Evolutionary conservation across 2,329 filamentous ascomycete genomes (phyloP).

Genomic region (Cladosporium oxysporum): DNA sequence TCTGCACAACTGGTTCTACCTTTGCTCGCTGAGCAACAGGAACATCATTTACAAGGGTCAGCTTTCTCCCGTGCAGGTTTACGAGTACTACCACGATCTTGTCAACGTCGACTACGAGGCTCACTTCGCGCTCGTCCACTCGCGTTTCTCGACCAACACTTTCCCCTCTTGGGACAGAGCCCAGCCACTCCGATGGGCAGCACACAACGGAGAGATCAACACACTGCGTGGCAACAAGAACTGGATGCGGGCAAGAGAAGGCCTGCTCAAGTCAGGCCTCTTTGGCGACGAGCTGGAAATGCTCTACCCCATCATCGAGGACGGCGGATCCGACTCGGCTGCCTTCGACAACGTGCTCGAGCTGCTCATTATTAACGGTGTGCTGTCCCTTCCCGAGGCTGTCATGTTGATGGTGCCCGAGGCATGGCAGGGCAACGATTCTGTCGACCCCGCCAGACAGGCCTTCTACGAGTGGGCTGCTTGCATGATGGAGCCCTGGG

Average conservation of each 20-base stretch:
- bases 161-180: conserved; percentile 98
- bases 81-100: conserved; percentile 96
- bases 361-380: conserved; percentile 90
- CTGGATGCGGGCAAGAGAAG: conserved; percentile 97
- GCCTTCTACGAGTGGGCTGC: conserved; percentile 99
- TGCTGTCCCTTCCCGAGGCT: conserved; percentile 90
- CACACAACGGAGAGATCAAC: conserved; percentile 98
- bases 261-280: conserved; percentile 87
- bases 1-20: conserved; percentile 97
- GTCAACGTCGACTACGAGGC: conserved; percentile 96
- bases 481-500: conserved; percentile 99
- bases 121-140: conserved; percentile 95
- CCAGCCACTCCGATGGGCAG: conserved; percentile 92
- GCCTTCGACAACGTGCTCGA: conserved; percentile 97
- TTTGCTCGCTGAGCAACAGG: conserved; percentile 94
- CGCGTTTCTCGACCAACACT: conserved; percentile 96
- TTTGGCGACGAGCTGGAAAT: conserved; percentile 90
- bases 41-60: conserved; percentile 99
- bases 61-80: conserved; percentile 89
- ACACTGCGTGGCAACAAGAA: conserved; percentile 98
- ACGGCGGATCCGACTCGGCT: conserved; percentile 93
- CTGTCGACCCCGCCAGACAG: conserved; percentile 92
- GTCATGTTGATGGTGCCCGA: conserved; percentile 99
- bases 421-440: conserved; percentile 91
- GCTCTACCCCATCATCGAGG: conserved; percentile 93